These are phyloP conservation scores for Diplosphaera chodatii DNA, from an alignment of 139 green algal genomes.

Conservation along the genomic window DNA sequence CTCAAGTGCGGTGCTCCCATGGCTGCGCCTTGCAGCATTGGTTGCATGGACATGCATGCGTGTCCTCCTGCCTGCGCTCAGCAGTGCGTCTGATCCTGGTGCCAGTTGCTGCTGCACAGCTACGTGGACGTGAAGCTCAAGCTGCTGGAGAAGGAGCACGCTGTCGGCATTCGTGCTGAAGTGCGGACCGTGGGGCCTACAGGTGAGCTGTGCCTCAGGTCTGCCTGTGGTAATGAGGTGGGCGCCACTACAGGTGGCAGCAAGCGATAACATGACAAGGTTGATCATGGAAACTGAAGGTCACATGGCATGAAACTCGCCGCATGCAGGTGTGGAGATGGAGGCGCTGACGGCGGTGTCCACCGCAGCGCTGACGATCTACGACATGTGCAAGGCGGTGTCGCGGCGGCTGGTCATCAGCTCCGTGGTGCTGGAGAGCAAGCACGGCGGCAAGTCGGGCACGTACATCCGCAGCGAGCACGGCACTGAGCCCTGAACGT, in stretches of 20 bases:
- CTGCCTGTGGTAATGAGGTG: too few relatives aligned
- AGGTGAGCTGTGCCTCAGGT: neutral
- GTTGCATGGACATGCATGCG: neutral
- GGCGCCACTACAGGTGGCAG: too few relatives aligned
- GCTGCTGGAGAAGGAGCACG: slow-evolving; percentile 31
- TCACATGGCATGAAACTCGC: too few relatives aligned
- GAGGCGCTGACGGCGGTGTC: slow-evolving; percentile 85
- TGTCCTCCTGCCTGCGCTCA: neutral
- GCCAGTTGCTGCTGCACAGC: neutral
- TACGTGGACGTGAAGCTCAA: slow-evolving; percentile 60
- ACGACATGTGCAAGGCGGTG: slow-evolving; percentile 96
- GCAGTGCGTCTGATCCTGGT: too few relatives aligned
- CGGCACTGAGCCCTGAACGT: neutral
- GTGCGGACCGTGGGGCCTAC: slow-evolving; percentile 55
- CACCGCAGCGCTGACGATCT: slow-evolving; percentile 86
- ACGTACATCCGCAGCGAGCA: slow-evolving; percentile 23
- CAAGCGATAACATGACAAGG: too few relatives aligned
- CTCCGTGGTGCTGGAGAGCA: slow-evolving; percentile 66
- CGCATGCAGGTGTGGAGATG: slow-evolving; percentile 90
- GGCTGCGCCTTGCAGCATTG: neutral
- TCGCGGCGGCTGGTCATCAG: slow-evolving; percentile 67
- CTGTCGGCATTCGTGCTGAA: slow-evolving; percentile 49
- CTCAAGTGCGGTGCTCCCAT: slow-evolving; percentile 17
- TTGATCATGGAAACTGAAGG: too few relatives aligned
- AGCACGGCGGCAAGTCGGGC: slow-evolving; percentile 77